Evolutionary conservation across 345 rosid species (phyloP), one percentile per base, ranked within the genome.

Genomic region (Bretschneidera sinensis): DNA sequence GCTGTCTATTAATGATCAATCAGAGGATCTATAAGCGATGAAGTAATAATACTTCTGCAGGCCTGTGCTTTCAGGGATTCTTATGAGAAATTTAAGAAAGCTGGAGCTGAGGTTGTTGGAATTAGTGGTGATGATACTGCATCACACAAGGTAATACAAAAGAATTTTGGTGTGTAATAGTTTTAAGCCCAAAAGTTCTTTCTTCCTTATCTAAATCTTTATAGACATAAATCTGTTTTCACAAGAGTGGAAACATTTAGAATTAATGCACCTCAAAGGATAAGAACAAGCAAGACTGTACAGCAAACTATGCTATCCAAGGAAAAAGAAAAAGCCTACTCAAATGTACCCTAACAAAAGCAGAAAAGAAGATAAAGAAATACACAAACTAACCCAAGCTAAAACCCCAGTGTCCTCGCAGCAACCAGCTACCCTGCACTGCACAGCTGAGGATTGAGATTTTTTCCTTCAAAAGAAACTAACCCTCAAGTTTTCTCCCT

Each of bases 1-100:
- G 49, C 4, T 3, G n/a, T 45, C 4, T 2, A 20, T 3, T 6
- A 20, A 51, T 51, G 2, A 51, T 2, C 8, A 9, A 18, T 1
- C 53, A n/a, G 1, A 6, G 1, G 8, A n/a, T 4, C 9, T 39
- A 39, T 23, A 20, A 51, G 24, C 1, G 23, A n/a, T 3, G 2
- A 11, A 21, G 8, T 19, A 2, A 9, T 20, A 8, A 11, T 33
- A 21, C 51, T 24, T 59, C 49, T 69, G 62, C 78, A 87, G 95
- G 95, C 95, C 13, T 87, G 95, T 79, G 89, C 95, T 62, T 87
- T 87, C 59, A 78, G 95, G 63, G 95, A 87, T 67, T 88, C 96
- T 22, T 92, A 92, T 22, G 98, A 92, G 81, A 92, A 92, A 76
- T 92, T 92, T 71, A 92, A 89, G 85, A 92, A 85, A 68, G 98